Percentiles rank a stretch among this genome's conserved stretches.
phyloP scores from a whole-genome alignment of 768 basidiomycete species.

The Kwoniella shandongensis region DNA sequence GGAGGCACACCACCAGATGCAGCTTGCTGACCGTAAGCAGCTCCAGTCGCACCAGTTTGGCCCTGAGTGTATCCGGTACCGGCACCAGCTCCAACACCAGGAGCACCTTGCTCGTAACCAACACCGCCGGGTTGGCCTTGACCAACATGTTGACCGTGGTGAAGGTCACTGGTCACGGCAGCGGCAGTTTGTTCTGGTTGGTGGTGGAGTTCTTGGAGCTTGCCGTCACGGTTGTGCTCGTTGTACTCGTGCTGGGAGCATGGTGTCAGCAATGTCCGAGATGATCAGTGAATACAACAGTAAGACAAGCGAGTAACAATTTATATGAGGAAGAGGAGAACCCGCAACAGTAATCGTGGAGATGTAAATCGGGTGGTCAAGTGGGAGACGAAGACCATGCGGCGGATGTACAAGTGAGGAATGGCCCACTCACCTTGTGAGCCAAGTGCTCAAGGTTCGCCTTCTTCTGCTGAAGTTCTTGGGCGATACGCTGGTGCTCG shows the following conservation, averaged over 20 bases:
- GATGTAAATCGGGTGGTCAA: no score
- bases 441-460: constrained; percentile 24
- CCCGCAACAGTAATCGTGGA: no score
- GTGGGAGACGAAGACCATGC: neutral
- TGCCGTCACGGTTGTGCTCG: constrained; percentile 14
- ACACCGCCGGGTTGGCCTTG: constrained; percentile 7
- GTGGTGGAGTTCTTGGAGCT: constrained; percentile 16
- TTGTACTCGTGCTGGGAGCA: constrained; percentile 10
- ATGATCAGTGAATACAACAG: no score
- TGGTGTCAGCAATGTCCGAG: no score
- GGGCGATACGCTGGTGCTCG: constrained; percentile 34
- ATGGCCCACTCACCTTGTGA: constrained; percentile 7
- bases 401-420: no score
- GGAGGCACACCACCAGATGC: no score
- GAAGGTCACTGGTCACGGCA: constrained; percentile 16
- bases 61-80: constrained; percentile 12
- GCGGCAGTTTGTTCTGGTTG: constrained; percentile 10
- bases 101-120: neutral
- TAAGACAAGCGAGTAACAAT: no score
- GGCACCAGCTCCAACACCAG: constrained; percentile 4
- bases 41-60: constrained; percentile 3
- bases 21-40: no score
- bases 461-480: constrained; percentile 39
- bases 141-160: constrained; percentile 14
- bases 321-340: no score